Conservation (phyloP, 164 flowering plant genomes). For the Macadamia integrifolia region DNA sequence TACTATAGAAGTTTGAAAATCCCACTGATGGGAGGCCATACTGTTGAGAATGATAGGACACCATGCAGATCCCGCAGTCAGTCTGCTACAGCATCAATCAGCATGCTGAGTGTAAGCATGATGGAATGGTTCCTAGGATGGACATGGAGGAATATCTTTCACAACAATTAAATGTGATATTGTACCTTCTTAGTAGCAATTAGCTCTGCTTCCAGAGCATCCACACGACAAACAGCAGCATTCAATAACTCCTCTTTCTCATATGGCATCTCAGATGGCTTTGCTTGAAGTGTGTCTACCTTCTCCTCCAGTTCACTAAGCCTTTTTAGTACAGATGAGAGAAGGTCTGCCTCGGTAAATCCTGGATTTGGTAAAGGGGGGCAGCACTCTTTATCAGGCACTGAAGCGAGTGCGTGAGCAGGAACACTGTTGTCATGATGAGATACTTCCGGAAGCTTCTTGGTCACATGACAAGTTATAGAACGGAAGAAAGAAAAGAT, state of each 20-base stretch:
- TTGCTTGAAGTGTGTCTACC: constrained; percentile 53
- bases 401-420: constrained; percentile 23
- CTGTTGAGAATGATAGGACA: too few species aligned
- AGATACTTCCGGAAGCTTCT: constrained; percentile 37
- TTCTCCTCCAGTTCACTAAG: constrained; percentile 74
- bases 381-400: constrained; percentile 35
- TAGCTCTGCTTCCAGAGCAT: constrained; percentile 86
- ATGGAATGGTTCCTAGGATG: too few species aligned
- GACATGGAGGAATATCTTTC: too few species aligned
- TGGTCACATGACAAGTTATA: constrained; percentile 31
- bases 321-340: constrained; percentile 56
- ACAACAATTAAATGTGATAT: background rate
- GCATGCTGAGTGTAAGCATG: too few species aligned
- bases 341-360: constrained; percentile 39
- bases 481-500: constrained; percentile 45
- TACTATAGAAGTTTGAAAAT: too few species aligned
- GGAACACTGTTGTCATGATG: constrained; percentile 15
- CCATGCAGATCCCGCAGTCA: too few species aligned
- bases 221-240: constrained; percentile 91
- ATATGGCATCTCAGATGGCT: constrained; percentile 76
- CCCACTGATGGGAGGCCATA: too few species aligned
- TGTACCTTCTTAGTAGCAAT: constrained; percentile 77
- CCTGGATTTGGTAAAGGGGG: constrained; percentile 56
- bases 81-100: too few species aligned
- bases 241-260: constrained; percentile 86